Evolutionary conservation across 2,329 filamentous ascomycete species (phyloP), one percentile per base, ranked within the genome.

Genomic region (Stemphylium beticola): DNA sequence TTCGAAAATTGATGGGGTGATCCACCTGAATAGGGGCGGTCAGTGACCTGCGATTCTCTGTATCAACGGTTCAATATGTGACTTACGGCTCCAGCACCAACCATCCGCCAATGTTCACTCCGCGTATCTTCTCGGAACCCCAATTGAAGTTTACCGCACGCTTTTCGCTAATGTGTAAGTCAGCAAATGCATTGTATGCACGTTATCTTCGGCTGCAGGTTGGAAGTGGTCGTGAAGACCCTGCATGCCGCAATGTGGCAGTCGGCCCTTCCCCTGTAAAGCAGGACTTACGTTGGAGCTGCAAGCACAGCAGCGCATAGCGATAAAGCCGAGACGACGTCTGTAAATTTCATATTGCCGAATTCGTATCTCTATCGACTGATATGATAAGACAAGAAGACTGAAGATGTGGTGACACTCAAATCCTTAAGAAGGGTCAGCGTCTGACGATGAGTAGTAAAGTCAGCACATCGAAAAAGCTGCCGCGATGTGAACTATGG

Each of bases 1-100:
- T 49, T 78, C 70, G 64, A 85, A 85, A 42, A 85, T 76, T 1
- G 81, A 83, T n/a, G 83, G 83, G 4, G 82, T 85, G 46, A 85
- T 86, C 81, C 81, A 84, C 31, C 71, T 76, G 18, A 40, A 22
- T 18, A 18, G n/a, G 32, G 9, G 48, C 31, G 40, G 12, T 55
- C n/a, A 53, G 39, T 39, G 20, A 10, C 22, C 18, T 14, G 18
- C 3, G 9, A 11, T 2, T 11, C 7, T 3, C 26, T 29, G 8
- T 9, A 29, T 2, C 7, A 9, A 12, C 20, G 1, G 17, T 14
- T 31, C 7, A 15, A 22, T 26, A 42, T 12, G 15, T 15, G 1
- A 24, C 74, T 64, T 66, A 76, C 69, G 76, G 76, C 64, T 80
- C 78, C 14, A 82, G 71, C 9, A 82, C 75, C 15, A 82, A 67